phyloP scores from a whole-genome alignment of 2,329 filamentous ascomycete species.

The Beauveria rudraprayagi region DNA sequence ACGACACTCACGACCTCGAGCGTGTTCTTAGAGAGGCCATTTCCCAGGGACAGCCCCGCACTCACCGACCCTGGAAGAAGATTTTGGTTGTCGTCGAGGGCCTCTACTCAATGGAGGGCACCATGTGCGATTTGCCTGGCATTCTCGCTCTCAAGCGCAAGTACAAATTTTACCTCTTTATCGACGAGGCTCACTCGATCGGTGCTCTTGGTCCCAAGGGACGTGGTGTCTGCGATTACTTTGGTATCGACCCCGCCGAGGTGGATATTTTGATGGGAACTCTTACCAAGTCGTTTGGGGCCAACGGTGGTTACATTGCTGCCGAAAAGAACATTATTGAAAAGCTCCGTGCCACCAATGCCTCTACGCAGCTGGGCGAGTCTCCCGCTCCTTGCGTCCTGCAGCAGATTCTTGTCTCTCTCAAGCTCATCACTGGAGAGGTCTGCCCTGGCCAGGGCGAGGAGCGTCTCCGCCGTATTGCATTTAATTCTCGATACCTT shows the following conservation, averaged over 20 bases:
- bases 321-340: conserved; percentile 86
- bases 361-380: conserved; percentile 80
- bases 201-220: conserved; percentile 84
- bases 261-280: conserved; percentile 98
- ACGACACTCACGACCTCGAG: conserved; percentile 86
- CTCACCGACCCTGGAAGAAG: conserved; percentile 99
- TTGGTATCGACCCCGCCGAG: conserved; percentile 77
- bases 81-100: conserved; percentile 94
- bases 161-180: conserved; percentile 94
- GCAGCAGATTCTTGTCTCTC: conserved; percentile 79
- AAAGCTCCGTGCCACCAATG: conserved; percentile 79
- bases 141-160: conserved; percentile 80
- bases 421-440: conserved; percentile 85
- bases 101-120: conserved; percentile 98
- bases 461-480: conserved; percentile 88
- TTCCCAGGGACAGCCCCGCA: conserved; percentile 91
- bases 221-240: conserved; percentile 95
- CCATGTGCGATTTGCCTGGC: conserved; percentile 94
- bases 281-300: conserved; percentile 95
- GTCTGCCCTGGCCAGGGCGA: conserved; percentile 84
- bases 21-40: conserved; percentile 82
- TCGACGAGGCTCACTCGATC: conserved; percentile 95
- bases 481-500: conserved; percentile 98
- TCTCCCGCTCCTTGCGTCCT: conserved; percentile 80
- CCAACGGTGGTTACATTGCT: conserved; percentile 92